Evolutionary conservation across 2,329 filamentous ascomycete genomes (phyloP).

Genomic region (Zymoseptoria pseudotritici): DNA sequence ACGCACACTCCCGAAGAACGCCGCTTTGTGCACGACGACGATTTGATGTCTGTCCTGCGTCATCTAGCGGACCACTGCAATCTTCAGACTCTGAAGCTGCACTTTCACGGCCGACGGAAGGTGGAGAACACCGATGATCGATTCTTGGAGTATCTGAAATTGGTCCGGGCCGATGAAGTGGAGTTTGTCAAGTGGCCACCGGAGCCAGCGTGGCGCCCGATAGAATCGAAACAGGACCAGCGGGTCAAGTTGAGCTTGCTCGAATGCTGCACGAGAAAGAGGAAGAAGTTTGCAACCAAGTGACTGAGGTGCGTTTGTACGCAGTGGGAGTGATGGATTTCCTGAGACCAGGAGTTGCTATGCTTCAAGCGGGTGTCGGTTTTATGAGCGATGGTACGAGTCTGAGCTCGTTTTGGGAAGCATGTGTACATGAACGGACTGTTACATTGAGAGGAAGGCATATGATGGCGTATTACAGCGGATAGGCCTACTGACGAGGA

Average conservation of each 20-base stretch:
- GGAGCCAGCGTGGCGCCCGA: conserved; percentile 17
- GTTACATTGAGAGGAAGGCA: neutral
- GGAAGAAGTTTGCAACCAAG: conserved; percentile 16
- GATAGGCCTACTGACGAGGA: neutral
- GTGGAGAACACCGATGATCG: conserved; percentile 31
- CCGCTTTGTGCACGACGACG: conserved; percentile 43
- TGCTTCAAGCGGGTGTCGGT: neutral
- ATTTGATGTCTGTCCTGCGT: conserved; percentile 39
- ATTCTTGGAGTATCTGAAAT: conserved; percentile 39
- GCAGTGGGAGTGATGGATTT: neutral
- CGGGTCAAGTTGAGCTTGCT: conserved; percentile 28
- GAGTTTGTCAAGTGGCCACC: conserved; percentile 25
- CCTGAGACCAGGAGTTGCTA: neutral
- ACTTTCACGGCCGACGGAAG: conserved; percentile 36
- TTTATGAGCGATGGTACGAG: neutral
- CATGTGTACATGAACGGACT: neutral
- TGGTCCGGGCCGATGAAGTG: conserved; percentile 39
- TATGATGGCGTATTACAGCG: neutral
- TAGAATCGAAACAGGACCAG: conserved; percentile 29
- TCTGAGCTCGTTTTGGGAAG: neutral
- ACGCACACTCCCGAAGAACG: conserved; percentile 35
- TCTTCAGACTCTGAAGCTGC: conserved; percentile 36
- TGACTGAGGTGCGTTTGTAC: neutral
- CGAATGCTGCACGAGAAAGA: conserved; percentile 14
- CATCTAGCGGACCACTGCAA: conserved; percentile 35